Evolutionary conservation across 371 early-diverging fungal species (phyloP).

Genomic region (Mortierella sp.): DNA sequence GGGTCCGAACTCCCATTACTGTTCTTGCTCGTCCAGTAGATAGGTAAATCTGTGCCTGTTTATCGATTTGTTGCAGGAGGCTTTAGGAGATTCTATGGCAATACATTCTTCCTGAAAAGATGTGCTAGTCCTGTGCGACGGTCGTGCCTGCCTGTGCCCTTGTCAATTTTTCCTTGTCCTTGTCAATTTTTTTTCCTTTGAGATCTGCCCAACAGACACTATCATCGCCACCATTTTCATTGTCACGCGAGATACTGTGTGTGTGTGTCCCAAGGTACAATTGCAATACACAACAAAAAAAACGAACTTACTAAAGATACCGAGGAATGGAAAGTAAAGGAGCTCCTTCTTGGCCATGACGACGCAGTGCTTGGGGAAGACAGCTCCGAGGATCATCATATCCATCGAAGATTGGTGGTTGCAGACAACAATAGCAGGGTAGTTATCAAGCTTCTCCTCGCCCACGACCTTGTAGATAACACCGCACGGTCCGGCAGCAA

Average conservation of each 20-base stretch:
- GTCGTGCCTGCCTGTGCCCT: neutral
- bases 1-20: neutral
- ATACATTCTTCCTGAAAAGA: conserved; percentile 2
- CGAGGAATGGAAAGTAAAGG: conserved; percentile 87
- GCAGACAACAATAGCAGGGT: conserved; percentile 79
- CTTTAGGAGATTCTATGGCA: neutral
- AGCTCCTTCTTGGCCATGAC: conserved; percentile 90
- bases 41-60: neutral
- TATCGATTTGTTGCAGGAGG: neutral
- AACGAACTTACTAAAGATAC: conserved; percentile 82
- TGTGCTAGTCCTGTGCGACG: neutral
- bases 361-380: conserved; percentile 79
- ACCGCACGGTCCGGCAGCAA: conserved; percentile 67
- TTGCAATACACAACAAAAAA: neutral
- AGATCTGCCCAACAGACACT: neutral
- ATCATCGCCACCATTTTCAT: neutral
- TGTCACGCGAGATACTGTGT: neutral
- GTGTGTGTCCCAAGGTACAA: neutral
- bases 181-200: neutral
- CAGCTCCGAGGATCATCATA: conserved; percentile 76
- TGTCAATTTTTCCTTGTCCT: neutral
- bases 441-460: conserved; percentile 66
- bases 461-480: conserved; percentile 73
- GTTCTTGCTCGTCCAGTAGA: neutral
- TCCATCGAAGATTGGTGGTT: conserved; percentile 95